Percentiles rank a stretch among this genome's conserved stretches.
These are phyloP conservation scores for Fallopia convolvulus DNA, from an alignment of 148 eudicot genomes.

Conservation along the genomic window DNA sequence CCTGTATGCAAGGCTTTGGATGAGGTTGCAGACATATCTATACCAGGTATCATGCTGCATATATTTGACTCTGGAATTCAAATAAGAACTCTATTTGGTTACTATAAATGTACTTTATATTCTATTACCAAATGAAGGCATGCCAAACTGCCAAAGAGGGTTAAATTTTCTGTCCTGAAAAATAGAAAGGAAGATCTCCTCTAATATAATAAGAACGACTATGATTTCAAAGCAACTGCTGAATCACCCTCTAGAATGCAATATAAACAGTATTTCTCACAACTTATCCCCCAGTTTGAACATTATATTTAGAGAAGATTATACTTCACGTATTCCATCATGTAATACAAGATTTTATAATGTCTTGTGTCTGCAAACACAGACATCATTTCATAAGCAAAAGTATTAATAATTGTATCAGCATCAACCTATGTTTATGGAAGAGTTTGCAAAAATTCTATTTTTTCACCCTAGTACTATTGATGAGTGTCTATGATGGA, in stretches of 20 bases:
- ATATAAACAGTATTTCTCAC: background rate
- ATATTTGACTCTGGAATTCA: background rate
- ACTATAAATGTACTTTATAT: background rate
- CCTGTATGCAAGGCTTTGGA: conserved; percentile 86
- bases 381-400: background rate
- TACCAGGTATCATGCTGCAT: conserved; percentile 48
- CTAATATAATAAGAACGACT: background rate
- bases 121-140: background rate
- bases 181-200: background rate
- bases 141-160: background rate
- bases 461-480: background rate
- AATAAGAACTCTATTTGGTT: background rate
- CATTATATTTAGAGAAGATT: background rate
- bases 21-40: conserved; percentile 74
- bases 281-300: background rate
- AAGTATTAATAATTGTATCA: background rate
- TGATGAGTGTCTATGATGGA: background rate
- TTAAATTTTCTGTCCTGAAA: background rate
- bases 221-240: background rate
- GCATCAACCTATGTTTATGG: background rate
- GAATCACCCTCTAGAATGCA: background rate
- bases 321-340: background rate
- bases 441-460: background rate
- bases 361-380: background rate
- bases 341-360: background rate